Conservation (phyloP, 2,329 filamentous ascomycete species). For the Beauveria sp. region DNA sequence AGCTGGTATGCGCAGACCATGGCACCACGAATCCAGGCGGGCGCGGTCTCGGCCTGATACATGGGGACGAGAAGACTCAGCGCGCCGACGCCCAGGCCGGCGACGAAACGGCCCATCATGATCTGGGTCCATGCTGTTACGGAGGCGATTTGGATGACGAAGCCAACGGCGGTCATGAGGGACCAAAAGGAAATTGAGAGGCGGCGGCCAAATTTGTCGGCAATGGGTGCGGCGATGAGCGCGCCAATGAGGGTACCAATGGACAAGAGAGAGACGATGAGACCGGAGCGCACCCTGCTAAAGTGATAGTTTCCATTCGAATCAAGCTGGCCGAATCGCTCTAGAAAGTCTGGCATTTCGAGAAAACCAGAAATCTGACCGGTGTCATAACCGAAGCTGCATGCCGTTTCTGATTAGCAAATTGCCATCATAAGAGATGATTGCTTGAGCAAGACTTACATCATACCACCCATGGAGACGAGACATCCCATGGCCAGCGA, state of each 20-base stretch:
- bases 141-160: conserved; percentile 59
- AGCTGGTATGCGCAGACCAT: conserved; percentile 63
- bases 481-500: conserved; percentile 32
- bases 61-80: conserved; percentile 60
- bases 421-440: neutral
- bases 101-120: conserved; percentile 56
- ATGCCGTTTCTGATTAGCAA: neutral
- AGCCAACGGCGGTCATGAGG: conserved; percentile 54
- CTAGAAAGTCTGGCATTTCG: conserved; percentile 49
- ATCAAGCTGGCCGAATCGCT: conserved; percentile 39
- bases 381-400: conserved; percentile 39
- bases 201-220: conserved; percentile 58
- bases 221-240: conserved; percentile 51
- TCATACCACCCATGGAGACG: conserved; percentile 38
- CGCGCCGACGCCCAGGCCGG: conserved; percentile 60
- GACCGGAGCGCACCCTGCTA: conserved; percentile 46
- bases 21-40: conserved; percentile 57
- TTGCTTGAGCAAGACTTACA: conserved; percentile 23
- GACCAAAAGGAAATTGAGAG: conserved; percentile 55
- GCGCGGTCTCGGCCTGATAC: conserved; percentile 66
- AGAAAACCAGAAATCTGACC: conserved; percentile 51
- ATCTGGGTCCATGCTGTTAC: conserved; percentile 53
- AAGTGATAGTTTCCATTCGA: conserved; percentile 36
- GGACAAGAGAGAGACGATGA: conserved; percentile 51
- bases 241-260: conserved; percentile 56